Base-by-base conservation (phyloP, 2,329 filamentous ascomycete species). In the Madurella fahalii region DNA sequence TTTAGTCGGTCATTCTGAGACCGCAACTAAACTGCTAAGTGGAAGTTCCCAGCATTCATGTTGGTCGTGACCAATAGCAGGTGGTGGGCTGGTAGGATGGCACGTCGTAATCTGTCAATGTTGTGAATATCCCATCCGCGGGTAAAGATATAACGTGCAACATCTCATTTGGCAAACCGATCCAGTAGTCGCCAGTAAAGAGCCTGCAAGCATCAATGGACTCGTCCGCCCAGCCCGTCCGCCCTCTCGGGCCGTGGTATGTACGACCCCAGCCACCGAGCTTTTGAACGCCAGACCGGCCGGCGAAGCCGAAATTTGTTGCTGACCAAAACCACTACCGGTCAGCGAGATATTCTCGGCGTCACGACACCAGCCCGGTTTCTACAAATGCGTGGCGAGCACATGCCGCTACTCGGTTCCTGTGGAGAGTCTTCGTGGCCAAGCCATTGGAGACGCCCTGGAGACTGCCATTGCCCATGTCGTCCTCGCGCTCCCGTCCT, bases 331-430 rank as follows among this genome's bases (percentile, higher is more conserved):
- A 16, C 13, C 39, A 15, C 13, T 15, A 5, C 15, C 12, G 9
- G 25, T 4, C 53, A 78, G 77, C 45, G 76, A 79, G 58, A 66
- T 69, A 40, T 77, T 67, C 60, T 77, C 72, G 5, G 73, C 77
- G 2, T 68, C 74, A 5, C 73, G 77, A 2, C 76, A 80, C 58
- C 62, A 68, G 3, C 64, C 80, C 4, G 76, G 75, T 32, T 62
- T 80, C 43, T 77, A 79, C 60, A 71, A 71, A 53, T 73, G 74
- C 45, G 76, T 82, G 12, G 66, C 69, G 43, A 69, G 75, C 32
- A 74, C 76, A 11, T 73, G 73, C 40, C 73, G 72, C 39, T 81
- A 81, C 58, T 61, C 57, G 49, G 52, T 63, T 56, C 44, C 62
- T 45, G 2, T 50, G 17, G 46, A 63, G 9, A 9, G 18, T 18